These are phyloP conservation scores for Stephania cephalantha DNA, from an alignment of 164 flowering plant species.

Conservation along the genomic window DNA sequence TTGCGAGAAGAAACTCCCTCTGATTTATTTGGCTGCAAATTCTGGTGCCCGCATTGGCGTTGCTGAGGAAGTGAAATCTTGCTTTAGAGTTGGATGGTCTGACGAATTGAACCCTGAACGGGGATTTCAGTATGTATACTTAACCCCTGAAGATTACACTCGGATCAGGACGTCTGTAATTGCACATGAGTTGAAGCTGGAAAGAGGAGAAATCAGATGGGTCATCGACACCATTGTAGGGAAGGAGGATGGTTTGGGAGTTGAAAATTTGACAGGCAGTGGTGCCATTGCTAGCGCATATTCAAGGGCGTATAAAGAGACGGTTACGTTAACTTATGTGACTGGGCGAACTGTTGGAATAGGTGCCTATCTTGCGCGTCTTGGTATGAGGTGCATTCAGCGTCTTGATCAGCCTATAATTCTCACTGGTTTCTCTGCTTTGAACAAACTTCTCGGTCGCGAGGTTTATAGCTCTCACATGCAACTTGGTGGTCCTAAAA, in stretches of 20 bases:
- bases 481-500: constrained; percentile 99
- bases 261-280: constrained; percentile 89
- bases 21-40: constrained; percentile 94
- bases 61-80: constrained; percentile 93
- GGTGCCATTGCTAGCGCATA: constrained; percentile 98
- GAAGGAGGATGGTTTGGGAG: constrained; percentile 94
- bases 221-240: constrained; percentile 93
- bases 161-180: constrained; percentile 67
- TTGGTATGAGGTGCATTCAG: constrained; percentile 99
- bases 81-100: constrained; percentile 94
- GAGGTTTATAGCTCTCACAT: constrained; percentile 99
- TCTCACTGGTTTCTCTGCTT: constrained; percentile 92
- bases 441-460: constrained; percentile 94
- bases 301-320: constrained; percentile 94
- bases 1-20: constrained; percentile 74
- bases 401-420: constrained; percentile 98
- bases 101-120: constrained; percentile 84
- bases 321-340: constrained; percentile 92
- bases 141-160: constrained; percentile 74
- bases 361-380: constrained; percentile 98
- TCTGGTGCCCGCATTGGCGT: constrained; percentile 98
- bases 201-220: constrained; percentile 86
- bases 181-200: constrained; percentile 72
- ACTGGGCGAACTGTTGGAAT: constrained; percentile 99
- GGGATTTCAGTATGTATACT: constrained; percentile 89